A percentile compares a stretch with the other conserved stretches of the same genome.
phyloP scores from a whole-genome alignment of 306 rosid species.

The Casuarina glauca region DNA sequence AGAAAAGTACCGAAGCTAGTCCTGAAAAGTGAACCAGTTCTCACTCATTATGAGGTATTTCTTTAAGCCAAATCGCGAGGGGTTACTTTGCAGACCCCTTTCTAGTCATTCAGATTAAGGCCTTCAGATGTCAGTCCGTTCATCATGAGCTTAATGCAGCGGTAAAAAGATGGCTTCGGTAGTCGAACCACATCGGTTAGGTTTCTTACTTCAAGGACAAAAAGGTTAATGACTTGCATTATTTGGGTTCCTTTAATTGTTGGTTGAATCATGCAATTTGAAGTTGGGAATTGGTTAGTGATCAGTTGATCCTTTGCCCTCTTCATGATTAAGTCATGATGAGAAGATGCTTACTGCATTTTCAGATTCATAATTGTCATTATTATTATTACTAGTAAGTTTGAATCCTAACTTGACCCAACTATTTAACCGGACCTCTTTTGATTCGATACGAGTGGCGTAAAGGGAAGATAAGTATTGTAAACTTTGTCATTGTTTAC shows the following conservation, averaged over 20 bases:
- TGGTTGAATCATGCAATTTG: not conserved
- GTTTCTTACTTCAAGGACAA: not conserved
- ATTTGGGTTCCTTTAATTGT: not conserved
- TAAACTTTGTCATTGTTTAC: too few species aligned
- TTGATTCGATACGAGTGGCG: not conserved
- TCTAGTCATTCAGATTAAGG: not conserved
- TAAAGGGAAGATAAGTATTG: not conserved
- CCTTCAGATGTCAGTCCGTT: not conserved
- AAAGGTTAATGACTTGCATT: not conserved
- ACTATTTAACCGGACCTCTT: not conserved
- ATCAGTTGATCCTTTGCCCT: not conserved
- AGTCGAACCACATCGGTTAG: not conserved
- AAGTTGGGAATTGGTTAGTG: not conserved
- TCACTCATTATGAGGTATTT: not conserved
- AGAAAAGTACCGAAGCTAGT: constrained; percentile 27
- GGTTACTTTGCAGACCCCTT: constrained; percentile 30
- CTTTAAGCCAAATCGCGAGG: constrained; percentile 22
- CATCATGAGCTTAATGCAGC: constrained; percentile 17
- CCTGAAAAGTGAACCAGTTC: not conserved
- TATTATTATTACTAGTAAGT: not conserved
- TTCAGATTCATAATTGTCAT: not conserved
- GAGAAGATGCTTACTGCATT: not conserved
- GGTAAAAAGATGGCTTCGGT: constrained; percentile 3
- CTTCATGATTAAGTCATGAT: not conserved
- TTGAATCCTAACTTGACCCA: not conserved